A percentile compares a stretch with the other conserved stretches of the same genome.
Evolutionary conservation across 2,329 filamentous ascomycete species (phyloP).

Genomic region (Aspergillus terreus): DNA sequence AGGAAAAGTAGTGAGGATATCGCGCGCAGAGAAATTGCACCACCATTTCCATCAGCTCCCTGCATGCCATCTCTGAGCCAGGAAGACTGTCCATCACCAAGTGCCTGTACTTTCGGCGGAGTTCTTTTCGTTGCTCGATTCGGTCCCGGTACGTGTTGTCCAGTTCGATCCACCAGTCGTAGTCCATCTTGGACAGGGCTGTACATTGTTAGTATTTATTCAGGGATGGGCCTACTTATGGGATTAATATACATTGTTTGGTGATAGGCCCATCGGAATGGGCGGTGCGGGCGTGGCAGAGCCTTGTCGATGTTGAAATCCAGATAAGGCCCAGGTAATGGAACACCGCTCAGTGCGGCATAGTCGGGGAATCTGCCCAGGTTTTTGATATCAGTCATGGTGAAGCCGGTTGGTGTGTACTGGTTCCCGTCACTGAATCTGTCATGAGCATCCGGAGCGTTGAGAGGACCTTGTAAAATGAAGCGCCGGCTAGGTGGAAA

Average conservation of each 20-base stretch:
- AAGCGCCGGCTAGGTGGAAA: neutral
- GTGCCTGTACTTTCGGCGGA: constrained; percentile 62
- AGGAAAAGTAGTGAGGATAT: constrained; percentile 71
- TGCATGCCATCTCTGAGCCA: constrained; percentile 73
- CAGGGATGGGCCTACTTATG: neutral
- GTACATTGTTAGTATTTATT: neutral
- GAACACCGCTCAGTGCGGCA: constrained; percentile 68
- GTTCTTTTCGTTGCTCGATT: constrained; percentile 64
- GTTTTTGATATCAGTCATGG: constrained; percentile 63
- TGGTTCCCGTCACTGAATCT: neutral
- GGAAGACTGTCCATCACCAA: constrained; percentile 65
- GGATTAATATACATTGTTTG: constrained; percentile 79
- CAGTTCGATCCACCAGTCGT: constrained; percentile 86
- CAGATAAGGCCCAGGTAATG: constrained; percentile 60
- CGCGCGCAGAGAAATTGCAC: constrained; percentile 74
- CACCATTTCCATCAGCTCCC: constrained; percentile 83
- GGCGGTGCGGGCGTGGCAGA: constrained; percentile 69
- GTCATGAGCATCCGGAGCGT: neutral
- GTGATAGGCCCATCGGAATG: constrained; percentile 79
- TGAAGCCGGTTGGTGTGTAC: constrained; percentile 66
- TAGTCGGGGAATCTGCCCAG: constrained; percentile 80
- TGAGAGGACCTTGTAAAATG: neutral
- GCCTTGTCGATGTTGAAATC: constrained; percentile 68
- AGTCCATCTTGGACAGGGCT: constrained; percentile 75
- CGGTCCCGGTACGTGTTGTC: constrained; percentile 67